Conservation (phyloP, 192 early-diverging fungal species). For the Lobosporangium transversale region DNA sequence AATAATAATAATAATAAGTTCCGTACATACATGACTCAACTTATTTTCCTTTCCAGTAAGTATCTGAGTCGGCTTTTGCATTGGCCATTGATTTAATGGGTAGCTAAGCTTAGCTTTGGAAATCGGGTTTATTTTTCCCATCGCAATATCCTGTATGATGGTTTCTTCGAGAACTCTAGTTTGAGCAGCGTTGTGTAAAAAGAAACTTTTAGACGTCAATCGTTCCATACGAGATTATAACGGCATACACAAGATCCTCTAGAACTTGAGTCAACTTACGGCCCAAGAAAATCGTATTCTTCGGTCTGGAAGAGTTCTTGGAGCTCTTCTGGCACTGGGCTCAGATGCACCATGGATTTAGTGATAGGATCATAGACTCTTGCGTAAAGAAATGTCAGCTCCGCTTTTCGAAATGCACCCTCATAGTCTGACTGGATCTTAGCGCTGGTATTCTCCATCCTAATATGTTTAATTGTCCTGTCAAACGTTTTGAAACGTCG, state of each 20-base stretch:
- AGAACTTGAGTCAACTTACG: no score
- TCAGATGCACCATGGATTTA: constrained; percentile 66
- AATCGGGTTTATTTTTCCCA: constrained; percentile 70
- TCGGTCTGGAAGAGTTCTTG: constrained; percentile 51
- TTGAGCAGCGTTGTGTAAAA: no score
- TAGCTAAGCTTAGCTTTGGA: constrained; percentile 57
- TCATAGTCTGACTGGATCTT: constrained; percentile 74
- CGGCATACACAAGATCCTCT: no score
- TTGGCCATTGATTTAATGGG: background rate
- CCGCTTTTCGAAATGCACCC: constrained; percentile 74
- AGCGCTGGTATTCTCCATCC: constrained; percentile 24
- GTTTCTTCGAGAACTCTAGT: constrained; percentile 59
- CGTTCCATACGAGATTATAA: no score
- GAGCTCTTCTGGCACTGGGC: constrained; percentile 57
- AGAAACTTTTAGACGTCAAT: no score
- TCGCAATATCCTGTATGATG: constrained; percentile 67
- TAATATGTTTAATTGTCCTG: constrained; percentile 34
- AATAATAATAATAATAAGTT: no score
- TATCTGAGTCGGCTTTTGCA: background rate
- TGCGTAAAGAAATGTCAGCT: constrained; percentile 90
- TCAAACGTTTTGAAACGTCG: constrained; percentile 56
- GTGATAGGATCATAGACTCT: constrained; percentile 82
- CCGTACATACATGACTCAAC: constrained; percentile 8
- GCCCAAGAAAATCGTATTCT: constrained; percentile 65
- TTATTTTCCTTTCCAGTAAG: constrained; percentile 32